Percentiles rank a stretch among this genome's conserved stretches.
phyloP scores from a whole-genome alignment of 352 stramenopile genomes.

The Phytophthora capsici region DNA sequence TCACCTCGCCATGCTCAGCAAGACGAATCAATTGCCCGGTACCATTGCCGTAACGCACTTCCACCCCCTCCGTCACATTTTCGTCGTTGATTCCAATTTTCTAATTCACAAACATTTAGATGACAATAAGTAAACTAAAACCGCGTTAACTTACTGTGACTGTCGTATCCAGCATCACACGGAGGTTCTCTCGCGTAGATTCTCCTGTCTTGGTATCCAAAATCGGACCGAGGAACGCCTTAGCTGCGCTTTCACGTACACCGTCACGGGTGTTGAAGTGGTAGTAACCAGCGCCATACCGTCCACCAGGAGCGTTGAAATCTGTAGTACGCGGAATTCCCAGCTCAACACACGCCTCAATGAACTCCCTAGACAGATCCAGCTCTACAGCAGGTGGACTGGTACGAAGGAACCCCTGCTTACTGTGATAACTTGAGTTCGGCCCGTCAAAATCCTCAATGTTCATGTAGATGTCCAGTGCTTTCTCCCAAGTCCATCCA shows the following conservation, averaged over 20 bases:
- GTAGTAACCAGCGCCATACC: slow-evolving; percentile 83
- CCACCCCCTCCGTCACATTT: slow-evolving; percentile 46
- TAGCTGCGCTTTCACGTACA: slow-evolving; percentile 80
- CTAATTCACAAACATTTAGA: slow-evolving; percentile 27
- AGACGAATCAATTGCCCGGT: slow-evolving; percentile 48
- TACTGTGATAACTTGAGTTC: slow-evolving; percentile 61
- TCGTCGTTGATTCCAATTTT: slow-evolving; percentile 60
- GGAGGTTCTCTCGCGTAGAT: slow-evolving; percentile 55
- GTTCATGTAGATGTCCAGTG: slow-evolving; percentile 70
- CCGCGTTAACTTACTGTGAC: slow-evolving; percentile 53
- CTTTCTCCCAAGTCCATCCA: slow-evolving; percentile 79
- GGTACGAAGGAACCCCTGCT: slow-evolving; percentile 62
- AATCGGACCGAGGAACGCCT: slow-evolving; percentile 72
- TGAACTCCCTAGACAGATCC: slow-evolving; percentile 51
- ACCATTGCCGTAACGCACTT: slow-evolving; percentile 49
- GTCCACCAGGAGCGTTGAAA: slow-evolving; percentile 82
- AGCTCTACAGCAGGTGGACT: slow-evolving; percentile 44
- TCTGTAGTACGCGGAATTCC: slow-evolving; percentile 68
- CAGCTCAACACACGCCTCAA: slow-evolving; percentile 55
- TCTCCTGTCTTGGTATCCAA: slow-evolving; percentile 34
- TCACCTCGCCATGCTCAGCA: slow-evolving; percentile 49
- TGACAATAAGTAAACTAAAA: neutral
- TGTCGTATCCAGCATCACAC: slow-evolving; percentile 56
- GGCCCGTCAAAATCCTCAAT: slow-evolving; percentile 81
- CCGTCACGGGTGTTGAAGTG: slow-evolving; percentile 89